Base-by-base conservation (phyloP, 352 stramenopile species). In the Pythium aquatile region DNA sequence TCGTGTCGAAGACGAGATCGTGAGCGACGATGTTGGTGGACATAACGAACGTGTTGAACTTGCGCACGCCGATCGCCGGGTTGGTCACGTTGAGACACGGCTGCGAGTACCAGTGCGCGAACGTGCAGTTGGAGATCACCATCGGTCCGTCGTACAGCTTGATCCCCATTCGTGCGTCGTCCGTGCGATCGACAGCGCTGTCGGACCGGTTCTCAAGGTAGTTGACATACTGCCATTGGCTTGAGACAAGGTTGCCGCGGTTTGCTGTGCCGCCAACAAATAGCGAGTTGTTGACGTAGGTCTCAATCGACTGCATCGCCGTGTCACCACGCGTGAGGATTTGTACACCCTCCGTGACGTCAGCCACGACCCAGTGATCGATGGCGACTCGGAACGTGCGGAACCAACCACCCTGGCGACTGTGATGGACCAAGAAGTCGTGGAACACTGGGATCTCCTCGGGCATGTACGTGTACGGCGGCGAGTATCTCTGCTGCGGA, bases 11-110 rank as follows among this genome's bases (percentile, higher is more conserved):
- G 9, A 44, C 52, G 14, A 72, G 28, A 20, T 73, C 62, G 14
- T 39, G 26, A 3, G 58, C 62, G 55, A 63, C 47, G 13, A 71
- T 71, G 35, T 44, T 66, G 1, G 68, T 70, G 5, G 62, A 47
- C 74, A 81, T 81, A 7, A 64, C 63, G 44, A 77, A 81, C 2
- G 65, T 67, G 39, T 81, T 81, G 57, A 68, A 76, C 33, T 62
- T 48, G 4, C 71, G 70, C 11, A 65, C 67, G n/a, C 74, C 74
- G 17, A 81, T 66, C 14, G 74, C 74, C 1, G 74, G 62, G 48
- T 76, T 78, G 55, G 68, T 65, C 32, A 77, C 74, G 61, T 75
- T 66, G n/a, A 81, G 58, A 42, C 74, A 81, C 30, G 61, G 61
- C 61, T 78, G 66, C 46, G 74, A 78, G 51, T 72, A 71, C 71